Percentiles rank a stretch among this genome's conserved stretches.
These are phyloP conservation scores for Pterulicium gracile DNA, from an alignment of 1,284 basidiomycete genomes.

Conservation along the genomic window DNA sequence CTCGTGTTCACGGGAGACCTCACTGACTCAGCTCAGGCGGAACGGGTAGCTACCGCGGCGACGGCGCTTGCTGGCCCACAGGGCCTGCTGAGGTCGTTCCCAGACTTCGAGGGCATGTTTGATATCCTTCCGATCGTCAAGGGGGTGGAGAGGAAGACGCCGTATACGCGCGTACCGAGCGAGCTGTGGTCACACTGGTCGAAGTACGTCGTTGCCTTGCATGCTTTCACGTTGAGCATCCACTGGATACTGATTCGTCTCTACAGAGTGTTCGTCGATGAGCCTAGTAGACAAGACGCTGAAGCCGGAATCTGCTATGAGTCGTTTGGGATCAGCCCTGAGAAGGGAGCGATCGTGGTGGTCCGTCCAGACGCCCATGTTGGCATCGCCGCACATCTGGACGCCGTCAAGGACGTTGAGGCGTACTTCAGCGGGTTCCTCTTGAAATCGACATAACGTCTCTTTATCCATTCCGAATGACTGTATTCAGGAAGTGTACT, in stretches of 20 bases:
- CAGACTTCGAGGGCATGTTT: conserved; percentile 27
- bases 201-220: conserved; percentile 31
- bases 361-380: conserved; percentile 72
- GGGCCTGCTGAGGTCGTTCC: conserved; percentile 13
- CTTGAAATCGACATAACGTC: too few relatives aligned
- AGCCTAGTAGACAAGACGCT: conserved; percentile 23
- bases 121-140: conserved; percentile 43
- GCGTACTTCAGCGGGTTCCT: conserved; percentile 39
- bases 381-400: conserved; percentile 42
- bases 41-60: conserved; percentile 31
- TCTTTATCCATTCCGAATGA: too few relatives aligned
- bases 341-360: conserved; percentile 47
- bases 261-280: conserved; percentile 38
- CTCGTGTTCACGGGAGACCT: conserved; percentile 58
- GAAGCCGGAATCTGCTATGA: conserved; percentile 37
- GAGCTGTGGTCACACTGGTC: conserved; percentile 51
- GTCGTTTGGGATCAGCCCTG: conserved; percentile 43
- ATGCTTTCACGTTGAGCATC: not conserved
- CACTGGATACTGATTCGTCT: not conserved
- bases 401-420: conserved; percentile 31
- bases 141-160: conserved; percentile 28
- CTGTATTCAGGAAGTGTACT: too few relatives aligned
- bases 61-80: conserved; percentile 20
- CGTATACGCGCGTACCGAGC: conserved; percentile 42
- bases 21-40: conserved; percentile 24